phyloP scores from a whole-genome alignment of 2,329 filamentous ascomycete genomes.

The Bipolaris victoriae region DNA sequence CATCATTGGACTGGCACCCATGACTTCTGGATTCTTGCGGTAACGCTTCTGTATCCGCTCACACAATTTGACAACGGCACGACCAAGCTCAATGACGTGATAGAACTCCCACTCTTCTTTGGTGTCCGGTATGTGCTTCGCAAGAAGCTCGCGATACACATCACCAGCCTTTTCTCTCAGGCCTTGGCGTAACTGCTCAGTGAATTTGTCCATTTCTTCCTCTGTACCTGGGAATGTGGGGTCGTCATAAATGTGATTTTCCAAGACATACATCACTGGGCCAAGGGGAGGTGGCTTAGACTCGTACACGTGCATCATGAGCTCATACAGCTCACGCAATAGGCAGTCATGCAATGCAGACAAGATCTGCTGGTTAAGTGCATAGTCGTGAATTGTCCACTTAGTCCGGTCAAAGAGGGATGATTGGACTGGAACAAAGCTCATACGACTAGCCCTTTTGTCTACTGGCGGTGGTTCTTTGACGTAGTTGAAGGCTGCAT shows the following conservation, averaged over 20 bases:
- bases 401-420: constrained; percentile 56
- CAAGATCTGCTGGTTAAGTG: constrained; percentile 75
- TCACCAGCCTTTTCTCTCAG: constrained; percentile 75
- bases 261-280: constrained; percentile 78
- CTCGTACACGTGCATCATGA: constrained; percentile 89
- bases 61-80: constrained; percentile 81
- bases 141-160: constrained; percentile 80
- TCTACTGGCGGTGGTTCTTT: constrained; percentile 73
- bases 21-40: constrained; percentile 82
- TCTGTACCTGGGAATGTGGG: constrained; percentile 72
- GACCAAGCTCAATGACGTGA: constrained; percentile 87
- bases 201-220: constrained; percentile 75
- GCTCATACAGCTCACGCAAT: constrained; percentile 83
- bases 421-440: constrained; percentile 39
- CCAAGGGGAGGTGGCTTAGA: constrained; percentile 82
- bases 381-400: constrained; percentile 59
- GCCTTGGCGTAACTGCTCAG: constrained; percentile 72
- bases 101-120: constrained; percentile 88
- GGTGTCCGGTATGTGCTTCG: constrained; percentile 78
- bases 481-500: constrained; percentile 79
- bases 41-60: constrained; percentile 93
- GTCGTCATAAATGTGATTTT: constrained; percentile 82
- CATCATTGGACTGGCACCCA: constrained; percentile 73
- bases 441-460: constrained; percentile 65
- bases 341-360: constrained; percentile 78